These are phyloP conservation scores for Aeschynomene evenia DNA, from an alignment of 306 rosid genomes.

Conservation along the genomic window DNA sequence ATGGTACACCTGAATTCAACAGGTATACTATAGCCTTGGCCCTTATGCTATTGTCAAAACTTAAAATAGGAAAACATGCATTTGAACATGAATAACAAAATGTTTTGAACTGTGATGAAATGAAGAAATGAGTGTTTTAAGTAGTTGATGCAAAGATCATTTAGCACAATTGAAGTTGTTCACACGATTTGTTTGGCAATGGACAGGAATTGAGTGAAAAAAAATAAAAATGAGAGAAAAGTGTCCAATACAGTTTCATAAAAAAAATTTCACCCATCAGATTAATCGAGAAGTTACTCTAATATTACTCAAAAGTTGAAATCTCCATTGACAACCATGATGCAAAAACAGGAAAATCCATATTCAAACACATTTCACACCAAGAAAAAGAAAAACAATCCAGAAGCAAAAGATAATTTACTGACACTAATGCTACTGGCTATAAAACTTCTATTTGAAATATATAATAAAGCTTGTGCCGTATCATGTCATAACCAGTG, in stretches of 20 bases:
- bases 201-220: too few relatives aligned
- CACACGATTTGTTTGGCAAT: too few relatives aligned
- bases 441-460: conserved; percentile 27
- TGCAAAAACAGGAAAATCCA: not conserved
- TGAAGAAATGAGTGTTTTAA: too few relatives aligned
- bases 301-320: not conserved
- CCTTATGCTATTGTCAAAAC: too few relatives aligned
- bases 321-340: not conserved
- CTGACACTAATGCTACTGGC: conserved; percentile 6
- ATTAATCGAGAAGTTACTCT: not conserved
- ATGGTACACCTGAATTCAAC: too few relatives aligned
- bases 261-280: not conserved
- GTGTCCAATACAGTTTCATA: not conserved
- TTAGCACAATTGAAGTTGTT: too few relatives aligned
- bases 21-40: too few relatives aligned
- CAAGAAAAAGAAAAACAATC: not conserved
- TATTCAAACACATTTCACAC: not conserved
- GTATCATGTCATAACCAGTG: conserved; percentile 25
- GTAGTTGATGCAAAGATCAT: too few relatives aligned
- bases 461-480: conserved; percentile 42
- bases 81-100: too few relatives aligned
- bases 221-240: too few relatives aligned
- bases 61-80: too few relatives aligned
- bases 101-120: too few relatives aligned
- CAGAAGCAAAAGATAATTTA: conserved; percentile 13